These are phyloP conservation scores for Emergomyces africanus DNA, from an alignment of 2,329 filamentous ascomycete genomes.

Conservation along the genomic window DNA sequence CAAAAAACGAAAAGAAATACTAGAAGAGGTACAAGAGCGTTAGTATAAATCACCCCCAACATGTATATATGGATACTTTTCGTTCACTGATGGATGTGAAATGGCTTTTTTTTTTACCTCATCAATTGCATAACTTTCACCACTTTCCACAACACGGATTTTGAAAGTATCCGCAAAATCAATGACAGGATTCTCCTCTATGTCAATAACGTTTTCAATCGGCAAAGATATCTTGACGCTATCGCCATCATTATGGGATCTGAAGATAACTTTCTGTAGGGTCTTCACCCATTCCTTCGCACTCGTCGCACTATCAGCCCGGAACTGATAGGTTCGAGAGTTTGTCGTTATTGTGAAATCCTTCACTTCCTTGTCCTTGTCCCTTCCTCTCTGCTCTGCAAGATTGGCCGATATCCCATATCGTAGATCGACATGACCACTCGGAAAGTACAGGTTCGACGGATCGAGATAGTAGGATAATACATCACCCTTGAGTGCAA, in stretches of 20 bases:
- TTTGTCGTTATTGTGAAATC: conserved; percentile 74
- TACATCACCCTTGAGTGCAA: conserved; percentile 80
- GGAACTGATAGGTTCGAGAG: conserved; percentile 73
- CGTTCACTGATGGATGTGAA: background rate
- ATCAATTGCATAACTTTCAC: conserved; percentile 89
- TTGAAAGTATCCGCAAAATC: conserved; percentile 92
- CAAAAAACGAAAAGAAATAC: conserved; percentile 97
- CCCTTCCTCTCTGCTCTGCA: conserved; percentile 52
- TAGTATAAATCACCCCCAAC: conserved; percentile 7
- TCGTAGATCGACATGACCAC: conserved; percentile 80
- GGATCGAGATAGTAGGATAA: conserved; percentile 79
- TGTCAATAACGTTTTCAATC: conserved; percentile 76
- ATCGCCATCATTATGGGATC: conserved; percentile 90
- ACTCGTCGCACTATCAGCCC: conserved; percentile 72
- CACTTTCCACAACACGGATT: conserved; percentile 81
- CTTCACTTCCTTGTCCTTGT: conserved; percentile 53
- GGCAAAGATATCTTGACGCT: conserved; percentile 93
- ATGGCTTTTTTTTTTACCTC: conserved; percentile 54
- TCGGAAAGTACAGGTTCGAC: conserved; percentile 79
- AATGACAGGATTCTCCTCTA: conserved; percentile 82
- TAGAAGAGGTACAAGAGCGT: conserved; percentile 24
- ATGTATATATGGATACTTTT: background rate
- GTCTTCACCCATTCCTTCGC: conserved; percentile 96
- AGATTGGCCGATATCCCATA: conserved; percentile 82
- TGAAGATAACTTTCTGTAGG: conserved; percentile 86